phyloP scores from a whole-genome alignment of 2,329 filamentous ascomycete species.

The Thielaviopsis cerberus region DNA sequence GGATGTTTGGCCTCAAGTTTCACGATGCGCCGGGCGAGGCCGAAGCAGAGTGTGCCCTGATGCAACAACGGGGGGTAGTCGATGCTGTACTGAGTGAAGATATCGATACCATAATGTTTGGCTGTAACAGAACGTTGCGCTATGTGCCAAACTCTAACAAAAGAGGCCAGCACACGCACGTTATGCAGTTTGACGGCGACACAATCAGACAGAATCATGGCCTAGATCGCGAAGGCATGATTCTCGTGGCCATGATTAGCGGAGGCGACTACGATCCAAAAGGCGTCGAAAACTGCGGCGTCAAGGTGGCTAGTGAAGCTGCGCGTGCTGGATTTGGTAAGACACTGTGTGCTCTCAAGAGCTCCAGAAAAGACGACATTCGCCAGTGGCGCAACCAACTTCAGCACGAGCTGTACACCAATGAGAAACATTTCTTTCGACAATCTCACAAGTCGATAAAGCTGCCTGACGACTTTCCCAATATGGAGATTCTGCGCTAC shows the following conservation, averaged over 20 bases:
- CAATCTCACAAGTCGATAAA: constrained; percentile 53
- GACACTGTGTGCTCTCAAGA: constrained; percentile 48
- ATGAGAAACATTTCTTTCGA: constrained; percentile 65
- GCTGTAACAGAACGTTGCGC: constrained; percentile 57
- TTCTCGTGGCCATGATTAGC: constrained; percentile 82
- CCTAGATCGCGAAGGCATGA: constrained; percentile 73
- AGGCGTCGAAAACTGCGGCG: constrained; percentile 71
- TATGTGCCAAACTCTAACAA: constrained; percentile 24
- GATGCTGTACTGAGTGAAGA: constrained; percentile 93
- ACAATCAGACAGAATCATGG: constrained; percentile 32
- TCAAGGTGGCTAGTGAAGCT: constrained; percentile 77
- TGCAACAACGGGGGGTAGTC: constrained; percentile 66
- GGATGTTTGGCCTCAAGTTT: constrained; percentile 64
- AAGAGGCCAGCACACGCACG: constrained; percentile 48
- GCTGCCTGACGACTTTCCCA: constrained; percentile 69
- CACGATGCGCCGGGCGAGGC: constrained; percentile 88
- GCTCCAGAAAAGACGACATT: constrained; percentile 39
- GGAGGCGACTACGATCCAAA: constrained; percentile 86
- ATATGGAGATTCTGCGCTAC: constrained; percentile 58
- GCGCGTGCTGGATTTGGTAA: constrained; percentile 73
- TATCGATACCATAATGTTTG: constrained; percentile 96
- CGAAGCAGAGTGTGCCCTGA: constrained; percentile 80
- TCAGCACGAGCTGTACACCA: constrained; percentile 59
- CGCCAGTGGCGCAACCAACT: constrained; percentile 54
- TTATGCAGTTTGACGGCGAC: constrained; percentile 45